Base-by-base conservation (phyloP, 75 land plant species). In the Adiantum capillusveneris region DNA sequence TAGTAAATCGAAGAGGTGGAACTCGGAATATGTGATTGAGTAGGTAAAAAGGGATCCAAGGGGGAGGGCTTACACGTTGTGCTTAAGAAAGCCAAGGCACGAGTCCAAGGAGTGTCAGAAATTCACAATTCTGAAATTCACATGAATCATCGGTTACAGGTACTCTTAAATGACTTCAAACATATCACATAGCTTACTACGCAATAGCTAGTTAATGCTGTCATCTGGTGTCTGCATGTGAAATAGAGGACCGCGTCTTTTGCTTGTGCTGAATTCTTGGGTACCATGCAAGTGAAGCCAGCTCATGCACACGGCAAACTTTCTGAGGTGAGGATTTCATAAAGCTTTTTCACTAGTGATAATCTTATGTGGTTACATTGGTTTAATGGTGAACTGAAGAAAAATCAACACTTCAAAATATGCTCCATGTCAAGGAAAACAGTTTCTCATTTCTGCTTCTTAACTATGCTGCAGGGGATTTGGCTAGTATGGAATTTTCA, bases 401-500 rank as follows among this genome's bases (percentile, higher is more conserved):
- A n/a, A n/a, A n/a, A n/a, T n/a, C n/a, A n/a, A n/a, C n/a, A n/a
- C n/a, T n/a, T n/a, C n/a, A n/a, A n/a, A n/a, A n/a, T n/a, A n/a
- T n/a, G n/a, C n/a, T n/a, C n/a, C n/a, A n/a, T n/a, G n/a, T n/a
- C n/a, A n/a, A n/a, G n/a, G n/a, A n/a, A n/a, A n/a, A n/a, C 7
- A 9, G 42, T 39, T 39, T 39, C 13, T 39, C 42, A 7, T 39
- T 39, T 9, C 13, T 39, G 7, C 42, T 9, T n/a, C 21, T 46
- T 46, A 20, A 19, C 25, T 13, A 11, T 39, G 11, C 13, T 34
- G 14, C 68, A 65, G 68, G 69, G 69, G 19, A 37, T 58, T 7
- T 66, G 69, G 69, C 42, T 66, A 17, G 62, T 66, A 17, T 66
- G 69, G 69, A 55, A 58, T 17, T 66, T 57, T 58, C 69, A 66